Base-by-base conservation (phyloP, 192 early-diverging fungal species). In the Allomyces javanicus region DNA sequence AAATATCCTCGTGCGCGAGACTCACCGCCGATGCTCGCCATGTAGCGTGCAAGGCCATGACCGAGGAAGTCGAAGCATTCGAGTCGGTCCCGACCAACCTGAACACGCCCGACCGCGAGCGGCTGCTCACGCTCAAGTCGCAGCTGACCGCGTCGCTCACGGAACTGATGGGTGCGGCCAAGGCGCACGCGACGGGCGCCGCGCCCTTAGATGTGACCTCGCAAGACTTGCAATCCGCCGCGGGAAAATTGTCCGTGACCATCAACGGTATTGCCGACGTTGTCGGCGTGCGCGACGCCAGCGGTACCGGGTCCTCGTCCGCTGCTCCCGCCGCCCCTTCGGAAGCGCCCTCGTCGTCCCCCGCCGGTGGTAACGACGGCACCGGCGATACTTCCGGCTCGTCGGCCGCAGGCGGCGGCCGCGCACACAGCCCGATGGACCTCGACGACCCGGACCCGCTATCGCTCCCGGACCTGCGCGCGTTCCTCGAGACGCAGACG, bases 31-130 rank as follows among this genome's bases (percentile, higher is more conserved):
- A n/a, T n/a, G n/a, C n/a, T n/a, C n/a, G n/a, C 33, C 9, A 26
- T 26, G 4, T 40, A 40, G 33, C 90, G 0, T 94, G 92, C 76
- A 85, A 87, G 62, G 76, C 80, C 64, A 87, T 97, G 61, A 87
- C 85, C 0, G 89, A 90, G 45, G 89, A 97, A 61, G 82, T 89
- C 10, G 86, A 91, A 44, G 74, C 73, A 11, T 86, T 86, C 61
- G 80, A 88, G 69, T 71, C 78, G 27, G 71, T 71, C 24, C 70
- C 68, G 27, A 44, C 67, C 6, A 75, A 77, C 69, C 76, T 72
- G 19, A 74, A 92, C 17, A 63, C 72, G 17, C 44, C 66, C 12
- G 74, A 81, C 26, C 77, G 77, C 26, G 76, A 83, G 10, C 66
- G 71, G 2, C 67, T 91, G 24, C 69, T 73, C 44, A 71, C 73